Conservation (phyloP, 352 stramenopile genomes). For the Pythium plurisporium region DNA sequence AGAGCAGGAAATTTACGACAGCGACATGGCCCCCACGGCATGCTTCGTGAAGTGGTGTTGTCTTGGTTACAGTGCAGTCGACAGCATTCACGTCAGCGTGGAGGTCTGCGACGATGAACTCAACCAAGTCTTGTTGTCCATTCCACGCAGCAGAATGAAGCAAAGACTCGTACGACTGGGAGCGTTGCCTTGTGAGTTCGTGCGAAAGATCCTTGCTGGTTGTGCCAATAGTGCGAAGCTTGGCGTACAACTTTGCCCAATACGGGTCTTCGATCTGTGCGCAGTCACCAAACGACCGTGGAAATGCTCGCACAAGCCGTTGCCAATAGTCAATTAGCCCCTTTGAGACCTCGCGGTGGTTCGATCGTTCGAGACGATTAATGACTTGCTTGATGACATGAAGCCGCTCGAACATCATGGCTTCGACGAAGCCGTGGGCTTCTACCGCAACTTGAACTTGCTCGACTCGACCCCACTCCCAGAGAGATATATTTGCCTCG, state of each 20-base stretch:
- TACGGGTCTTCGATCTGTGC: conserved; percentile 6
- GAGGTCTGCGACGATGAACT: conserved; percentile 22
- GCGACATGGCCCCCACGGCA: conserved; percentile 37
- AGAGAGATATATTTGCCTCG: neutral
- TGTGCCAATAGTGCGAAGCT: neutral
- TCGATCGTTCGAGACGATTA: neutral
- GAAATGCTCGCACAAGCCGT: neutral
- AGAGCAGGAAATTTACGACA: conserved; percentile 35
- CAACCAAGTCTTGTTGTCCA: conserved; percentile 20
- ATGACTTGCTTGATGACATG: neutral
- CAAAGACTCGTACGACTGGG: conserved; percentile 36
- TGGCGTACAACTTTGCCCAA: conserved; percentile 4
- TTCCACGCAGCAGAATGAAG: conserved; percentile 53
- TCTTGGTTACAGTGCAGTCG: conserved; percentile 39
- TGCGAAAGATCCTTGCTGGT: conserved; percentile 2
- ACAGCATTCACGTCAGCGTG: conserved; percentile 40
- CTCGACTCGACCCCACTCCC: neutral
- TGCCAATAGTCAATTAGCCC: neutral
- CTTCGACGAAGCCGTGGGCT: conserved; percentile 1
- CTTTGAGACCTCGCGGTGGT: neutral
- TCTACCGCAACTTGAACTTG: neutral
- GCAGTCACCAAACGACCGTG: neutral
- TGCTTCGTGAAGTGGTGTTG: conserved; percentile 54
- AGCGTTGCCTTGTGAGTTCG: neutral
- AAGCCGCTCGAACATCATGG: conserved; percentile 14